Base-by-base conservation (phyloP, 805 yeast species). In the Metschnikowia henanensis region DNA sequence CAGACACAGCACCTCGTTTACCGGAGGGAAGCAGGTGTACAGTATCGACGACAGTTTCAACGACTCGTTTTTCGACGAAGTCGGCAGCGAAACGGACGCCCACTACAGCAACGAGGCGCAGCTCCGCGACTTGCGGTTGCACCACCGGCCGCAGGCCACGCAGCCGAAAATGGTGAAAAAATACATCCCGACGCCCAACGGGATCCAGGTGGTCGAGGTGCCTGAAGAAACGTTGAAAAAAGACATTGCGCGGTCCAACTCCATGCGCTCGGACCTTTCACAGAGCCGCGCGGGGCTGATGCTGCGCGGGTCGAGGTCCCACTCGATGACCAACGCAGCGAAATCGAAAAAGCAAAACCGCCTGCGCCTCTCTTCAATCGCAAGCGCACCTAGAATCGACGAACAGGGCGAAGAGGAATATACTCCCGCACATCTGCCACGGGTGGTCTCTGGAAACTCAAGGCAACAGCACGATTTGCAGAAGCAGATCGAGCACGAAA, bases 181-280 rank as follows among this genome's bases (percentile, higher is more conserved):
- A 50, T 85, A 84, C 64, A 73, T 85, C 35, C 92, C 94, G 2
- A 83, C 89, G 2, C 81, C 87, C 3, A 73, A 79, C 53, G 94
- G 94, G 12, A 70, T 85, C 43, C 76, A 82, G 38, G 72, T 83
- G 8, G 69, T 85, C 4, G 91, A 85, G 52, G 90, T 85, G 3
- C 87, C 89, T 0, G 74, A 67, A 44, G 75, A 73, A 10, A 55
- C 60, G 30, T 57, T 65, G 45, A 58, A 66, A 38, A 58, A 62
- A 46, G 74, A 70, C 43, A 58, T 72, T 13, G 66, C 70, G 1
- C 54, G 76, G 38, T 59, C 61, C 40, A 72, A 72, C 50, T 68
- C 73, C 10, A 61, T 70, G 45, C 60, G 75, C 30, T 56, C 66
- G 9, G 66, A 64, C 4, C 43, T 55, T 32, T 49, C 55, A 20